Percentiles rank a stretch among this genome's conserved stretches.
These are phyloP conservation scores for Boletus rubropictus DNA, from an alignment of 768 basidiomycete species.

Conservation along the genomic window DNA sequence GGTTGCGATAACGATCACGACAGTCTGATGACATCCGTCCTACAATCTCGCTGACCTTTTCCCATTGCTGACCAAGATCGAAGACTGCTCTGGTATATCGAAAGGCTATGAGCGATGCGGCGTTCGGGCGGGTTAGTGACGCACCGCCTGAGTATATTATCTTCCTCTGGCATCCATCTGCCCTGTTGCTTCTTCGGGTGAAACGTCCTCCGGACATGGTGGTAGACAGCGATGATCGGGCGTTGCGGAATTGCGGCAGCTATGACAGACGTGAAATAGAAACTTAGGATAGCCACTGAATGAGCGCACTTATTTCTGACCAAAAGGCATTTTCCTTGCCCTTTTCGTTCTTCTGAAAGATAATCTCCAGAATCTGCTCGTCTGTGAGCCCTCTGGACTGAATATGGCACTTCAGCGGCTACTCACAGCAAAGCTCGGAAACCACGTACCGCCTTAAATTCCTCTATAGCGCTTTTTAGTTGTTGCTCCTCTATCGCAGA, in stretches of 20 bases:
- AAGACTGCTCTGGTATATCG: slow-evolving; percentile 51
- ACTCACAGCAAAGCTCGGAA: not conserved
- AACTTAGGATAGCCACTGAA: not conserved
- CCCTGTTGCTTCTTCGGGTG: slow-evolving; percentile 71
- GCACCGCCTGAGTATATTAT: slow-evolving; percentile 57
- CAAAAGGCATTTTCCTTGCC: slow-evolving; percentile 65
- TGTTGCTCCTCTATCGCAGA: slow-evolving; percentile 72
- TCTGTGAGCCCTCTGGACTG: slow-evolving; percentile 49
- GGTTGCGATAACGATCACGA: slow-evolving; percentile 81
- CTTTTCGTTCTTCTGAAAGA: slow-evolving; percentile 63
- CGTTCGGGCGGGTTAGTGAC: slow-evolving; percentile 19
- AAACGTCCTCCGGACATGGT: slow-evolving; percentile 63
- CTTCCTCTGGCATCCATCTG: slow-evolving; percentile 63
- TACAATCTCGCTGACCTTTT: slow-evolving; percentile 64
- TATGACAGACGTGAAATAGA: slow-evolving; percentile 27
- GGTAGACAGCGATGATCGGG: slow-evolving; percentile 80
- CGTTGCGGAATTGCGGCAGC: slow-evolving; percentile 68
- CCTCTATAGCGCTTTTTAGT: slow-evolving; percentile 57
- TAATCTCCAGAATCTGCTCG: slow-evolving; percentile 54
- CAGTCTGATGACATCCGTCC: slow-evolving; percentile 77
- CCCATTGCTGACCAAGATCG: slow-evolving; percentile 74
- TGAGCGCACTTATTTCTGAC: slow-evolving; percentile 66
- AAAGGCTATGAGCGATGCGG: slow-evolving; percentile 2
- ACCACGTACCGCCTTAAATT: slow-evolving; percentile 50
- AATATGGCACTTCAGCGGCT: slow-evolving; percentile 2